These are phyloP conservation scores for Sporisorium sorghi DNA, from an alignment of 1,284 basidiomycete genomes.

Conservation along the genomic window DNA sequence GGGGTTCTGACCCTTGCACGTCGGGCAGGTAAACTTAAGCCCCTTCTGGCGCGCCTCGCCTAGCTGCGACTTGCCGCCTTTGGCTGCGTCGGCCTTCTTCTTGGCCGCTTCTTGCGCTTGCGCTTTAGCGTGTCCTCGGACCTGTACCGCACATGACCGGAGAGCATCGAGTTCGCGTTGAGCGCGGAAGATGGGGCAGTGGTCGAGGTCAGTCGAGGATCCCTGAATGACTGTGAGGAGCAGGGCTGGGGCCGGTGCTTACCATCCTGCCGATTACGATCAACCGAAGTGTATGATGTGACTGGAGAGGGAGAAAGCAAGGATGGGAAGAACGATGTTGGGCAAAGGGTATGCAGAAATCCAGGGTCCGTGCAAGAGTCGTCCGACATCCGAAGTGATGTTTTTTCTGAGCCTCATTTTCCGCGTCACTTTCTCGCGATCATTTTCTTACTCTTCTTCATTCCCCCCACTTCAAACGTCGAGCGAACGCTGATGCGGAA, in stretches of 20 bases:
- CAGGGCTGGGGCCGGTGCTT: too few relatives aligned
- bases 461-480: not conserved
- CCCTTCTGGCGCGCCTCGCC: slow-evolving; percentile 40
- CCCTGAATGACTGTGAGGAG: too few relatives aligned
- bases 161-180: too few relatives aligned
- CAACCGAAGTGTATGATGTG: not conserved
- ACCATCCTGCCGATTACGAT: too few relatives aligned
- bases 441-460: too few relatives aligned
- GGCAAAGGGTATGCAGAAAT: not conserved
- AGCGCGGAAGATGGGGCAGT: too few relatives aligned
- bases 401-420: not conserved
- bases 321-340: not conserved
- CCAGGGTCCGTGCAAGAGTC: slow-evolving; percentile 13
- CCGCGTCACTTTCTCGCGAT: too few relatives aligned
- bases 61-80: slow-evolving; percentile 37
- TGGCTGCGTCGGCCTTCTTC: slow-evolving; percentile 25
- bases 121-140: slow-evolving; percentile 39
- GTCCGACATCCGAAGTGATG: slow-evolving; percentile 7
- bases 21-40: slow-evolving; percentile 43
- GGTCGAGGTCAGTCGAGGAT: too few relatives aligned
- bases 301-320: not conserved
- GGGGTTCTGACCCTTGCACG: slow-evolving; percentile 37
- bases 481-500: too few relatives aligned
- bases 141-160: too few relatives aligned
- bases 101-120: slow-evolving; percentile 38